Conservation (phyloP, 306 rosid genomes). For the Acacia melanoxylon region DNA sequence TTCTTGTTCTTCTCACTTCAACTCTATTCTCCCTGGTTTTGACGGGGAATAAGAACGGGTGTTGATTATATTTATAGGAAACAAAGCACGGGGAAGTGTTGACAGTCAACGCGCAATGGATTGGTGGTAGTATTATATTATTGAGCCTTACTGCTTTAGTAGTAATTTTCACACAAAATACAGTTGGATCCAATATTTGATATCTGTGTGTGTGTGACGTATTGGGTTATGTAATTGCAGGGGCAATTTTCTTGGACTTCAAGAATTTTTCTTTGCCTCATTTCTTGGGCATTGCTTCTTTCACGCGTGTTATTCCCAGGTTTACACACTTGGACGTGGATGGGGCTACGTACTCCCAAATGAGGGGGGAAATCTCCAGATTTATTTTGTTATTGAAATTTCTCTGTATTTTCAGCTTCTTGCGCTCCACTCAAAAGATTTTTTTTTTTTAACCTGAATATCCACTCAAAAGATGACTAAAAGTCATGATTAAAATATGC, state of each 20-base stretch:
- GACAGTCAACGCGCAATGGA: conserved; percentile 1
- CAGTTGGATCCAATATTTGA: no score
- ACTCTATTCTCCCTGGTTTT: not conserved
- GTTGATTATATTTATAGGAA: conserved; percentile 19
- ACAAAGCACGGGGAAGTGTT: not conserved
- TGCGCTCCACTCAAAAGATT: not conserved
- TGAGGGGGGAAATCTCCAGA: not conserved
- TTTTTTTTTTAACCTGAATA: no score
- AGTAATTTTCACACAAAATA: no score
- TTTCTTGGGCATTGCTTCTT: not conserved
- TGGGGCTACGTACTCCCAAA: not conserved
- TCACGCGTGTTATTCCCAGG: not conserved
- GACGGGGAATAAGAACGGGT: not conserved
- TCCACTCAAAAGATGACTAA: not conserved
- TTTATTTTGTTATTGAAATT: not conserved
- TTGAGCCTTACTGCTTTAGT: not conserved
- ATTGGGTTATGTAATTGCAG: not conserved
- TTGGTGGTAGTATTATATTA: not conserved
- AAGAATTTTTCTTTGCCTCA: not conserved
- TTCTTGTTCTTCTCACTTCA: not conserved
- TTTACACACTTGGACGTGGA: not conserved
- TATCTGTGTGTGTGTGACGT: not conserved
- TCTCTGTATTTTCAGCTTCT: not conserved
- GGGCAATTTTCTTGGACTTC: not conserved
- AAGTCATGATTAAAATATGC: not conserved